Base-by-base conservation (phyloP, 2,329 filamentous ascomycete species). In the Aspergillus pseudonomiae region DNA sequence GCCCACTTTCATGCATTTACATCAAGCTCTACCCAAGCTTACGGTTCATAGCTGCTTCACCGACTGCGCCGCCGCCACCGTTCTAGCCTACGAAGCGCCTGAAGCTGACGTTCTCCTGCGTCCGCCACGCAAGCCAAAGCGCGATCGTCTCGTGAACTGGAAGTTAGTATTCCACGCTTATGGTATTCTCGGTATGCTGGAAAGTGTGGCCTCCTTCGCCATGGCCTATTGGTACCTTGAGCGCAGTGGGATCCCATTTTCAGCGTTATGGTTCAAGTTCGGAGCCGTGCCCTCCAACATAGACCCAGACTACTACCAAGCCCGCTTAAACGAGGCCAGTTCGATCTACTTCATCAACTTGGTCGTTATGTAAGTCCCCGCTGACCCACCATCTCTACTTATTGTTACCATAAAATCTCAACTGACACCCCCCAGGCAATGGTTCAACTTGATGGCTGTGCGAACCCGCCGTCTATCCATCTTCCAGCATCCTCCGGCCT, bases 321-420 rank as follows among this genome's bases (percentile, higher is more conserved):
- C 80, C 32, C 83, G 86, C 65, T 78, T 90, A 28, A 89, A 89
- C 66, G 83, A 85, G 64, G 90, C 89, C 0, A 89, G 86, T 43
- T 91, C 88, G 19, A 89, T 94, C 64, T 94, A 94, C 77, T 94
- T 94, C 70, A 86, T 93, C 68, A 94, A 89, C 63, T 80, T 94
- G 26, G 91, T 94, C 2, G 88, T 94, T 56, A 92, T 94, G 90
- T 86, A 80, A 75, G 84, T 74, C 54, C 1, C 28, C n/a, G 6
- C 9, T 19, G 1, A 52, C 1, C 39, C 19, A 46, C 32, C 56
- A n/a, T 21, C 34, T 9, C n/a, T 16, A 24, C 60, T 77, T 11
- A 14, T 28, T 14, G 2, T 46, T 14, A 2, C 45, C 21, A 1
- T 26, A 1, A 14, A 46, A 41, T 10, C 3, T n/a, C 4, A n/a